These are phyloP conservation scores for Fraxinus americana DNA, from an alignment of 257 asterid genomes.

Conservation along the genomic window DNA sequence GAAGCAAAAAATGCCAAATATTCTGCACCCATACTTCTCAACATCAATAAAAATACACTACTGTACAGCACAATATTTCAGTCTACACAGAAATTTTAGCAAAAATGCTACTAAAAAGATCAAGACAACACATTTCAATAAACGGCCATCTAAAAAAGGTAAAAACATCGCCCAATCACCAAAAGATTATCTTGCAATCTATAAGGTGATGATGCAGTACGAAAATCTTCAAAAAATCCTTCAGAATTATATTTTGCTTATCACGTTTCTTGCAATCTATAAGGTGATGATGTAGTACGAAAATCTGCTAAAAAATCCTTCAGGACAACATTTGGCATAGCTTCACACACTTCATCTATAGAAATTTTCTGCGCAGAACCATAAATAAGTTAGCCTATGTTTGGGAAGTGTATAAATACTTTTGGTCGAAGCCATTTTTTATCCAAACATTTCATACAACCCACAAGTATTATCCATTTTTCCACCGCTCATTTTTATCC, in stretches of 20 bases:
- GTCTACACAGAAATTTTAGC: background rate
- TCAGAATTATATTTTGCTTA: no score
- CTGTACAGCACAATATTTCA: background rate
- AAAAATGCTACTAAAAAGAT: slow-evolving; percentile 3
- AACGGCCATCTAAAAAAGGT: background rate
- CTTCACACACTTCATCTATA: background rate
- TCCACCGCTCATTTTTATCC: no score
- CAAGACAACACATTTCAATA: background rate
- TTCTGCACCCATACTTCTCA: background rate
- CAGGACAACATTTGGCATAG: background rate
- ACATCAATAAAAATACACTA: background rate
- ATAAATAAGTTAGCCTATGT: background rate
- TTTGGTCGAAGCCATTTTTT: no score
- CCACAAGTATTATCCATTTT: background rate
- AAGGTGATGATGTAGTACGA: background rate
- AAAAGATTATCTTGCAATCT: background rate
- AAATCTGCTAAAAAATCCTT: background rate
- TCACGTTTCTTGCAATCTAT: background rate
- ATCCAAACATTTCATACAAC: no score
- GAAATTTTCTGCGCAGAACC: background rate
- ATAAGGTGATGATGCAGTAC: background rate
- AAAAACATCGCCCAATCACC: background rate
- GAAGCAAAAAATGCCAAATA: no score
- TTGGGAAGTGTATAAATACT: background rate
- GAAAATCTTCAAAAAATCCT: background rate